phyloP scores from a whole-genome alignment of 2,329 filamentous ascomycete genomes.

The Cordyceps tenuipes region DNA sequence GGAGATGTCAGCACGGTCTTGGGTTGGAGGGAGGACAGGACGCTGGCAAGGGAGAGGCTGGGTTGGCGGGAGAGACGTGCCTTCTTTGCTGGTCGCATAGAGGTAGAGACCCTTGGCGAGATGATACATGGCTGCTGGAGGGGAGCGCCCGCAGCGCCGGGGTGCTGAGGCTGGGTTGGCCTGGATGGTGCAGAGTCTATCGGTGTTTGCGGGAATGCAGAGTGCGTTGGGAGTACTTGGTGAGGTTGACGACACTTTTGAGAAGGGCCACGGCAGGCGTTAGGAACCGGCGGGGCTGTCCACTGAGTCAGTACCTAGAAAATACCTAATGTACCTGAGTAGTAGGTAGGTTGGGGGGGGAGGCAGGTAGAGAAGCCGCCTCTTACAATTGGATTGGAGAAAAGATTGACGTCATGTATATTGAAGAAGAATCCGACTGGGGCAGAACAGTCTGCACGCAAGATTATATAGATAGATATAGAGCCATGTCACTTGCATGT shows the following conservation, averaged over 20 bases:
- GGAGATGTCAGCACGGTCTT: slow-evolving; percentile 2
- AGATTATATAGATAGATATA: too few species aligned
- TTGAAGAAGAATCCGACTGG: too few species aligned
- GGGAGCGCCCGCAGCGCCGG: background rate
- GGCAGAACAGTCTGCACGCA: too few species aligned
- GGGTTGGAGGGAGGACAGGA: background rate
- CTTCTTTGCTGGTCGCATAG: slow-evolving; percentile 95
- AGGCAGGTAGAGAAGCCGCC: too few species aligned
- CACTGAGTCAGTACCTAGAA: too few species aligned
- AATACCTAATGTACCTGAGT: too few species aligned
- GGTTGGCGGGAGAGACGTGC: slow-evolving; percentile 31
- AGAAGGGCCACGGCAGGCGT: too few species aligned
- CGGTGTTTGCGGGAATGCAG: background rate
- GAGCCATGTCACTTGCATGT: background rate
- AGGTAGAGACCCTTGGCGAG: slow-evolving; percentile 90
- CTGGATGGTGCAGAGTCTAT: background rate
- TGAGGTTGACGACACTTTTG: too few species aligned
- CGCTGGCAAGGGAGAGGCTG: background rate
- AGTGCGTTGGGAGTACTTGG: background rate
- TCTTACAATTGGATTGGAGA: too few species aligned
- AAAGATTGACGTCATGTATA: too few species aligned
- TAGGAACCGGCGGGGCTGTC: too few species aligned
- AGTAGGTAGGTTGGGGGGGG: too few species aligned
- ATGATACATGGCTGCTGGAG: slow-evolving; percentile 66
- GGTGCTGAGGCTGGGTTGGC: background rate